These are phyloP conservation scores for Leishmania tropica DNA, from an alignment of 208 protist genomes.

Conservation along the genomic window DNA sequence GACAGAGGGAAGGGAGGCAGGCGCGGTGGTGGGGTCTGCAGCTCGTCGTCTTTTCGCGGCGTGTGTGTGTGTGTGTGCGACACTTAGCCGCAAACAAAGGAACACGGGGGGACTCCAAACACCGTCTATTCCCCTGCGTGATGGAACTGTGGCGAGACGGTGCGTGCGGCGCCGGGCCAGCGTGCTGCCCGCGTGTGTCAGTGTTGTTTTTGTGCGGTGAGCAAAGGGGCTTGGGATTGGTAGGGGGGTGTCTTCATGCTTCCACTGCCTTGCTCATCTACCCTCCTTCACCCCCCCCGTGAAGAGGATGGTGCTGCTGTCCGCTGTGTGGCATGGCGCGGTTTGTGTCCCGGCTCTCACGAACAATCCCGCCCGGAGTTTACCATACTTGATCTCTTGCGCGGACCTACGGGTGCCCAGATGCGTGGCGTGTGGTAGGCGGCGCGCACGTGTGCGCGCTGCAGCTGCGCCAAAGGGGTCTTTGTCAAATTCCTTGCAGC, in stretches of 20 bases:
- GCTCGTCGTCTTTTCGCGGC: not conserved
- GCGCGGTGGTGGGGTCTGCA: not conserved
- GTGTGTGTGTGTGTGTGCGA: not conserved
- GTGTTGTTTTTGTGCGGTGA: not conserved
- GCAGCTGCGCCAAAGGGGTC: constrained; percentile 7
- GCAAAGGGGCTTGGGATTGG: not conserved
- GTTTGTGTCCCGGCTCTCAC: constrained; percentile 29
- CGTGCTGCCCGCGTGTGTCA: not conserved
- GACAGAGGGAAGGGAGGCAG: not conserved
- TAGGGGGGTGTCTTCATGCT: not conserved
- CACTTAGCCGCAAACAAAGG: constrained; percentile 11
- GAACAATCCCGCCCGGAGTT: constrained; percentile 75
- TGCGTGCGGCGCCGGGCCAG: constrained; percentile 3
- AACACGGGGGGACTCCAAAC: constrained; percentile 13
- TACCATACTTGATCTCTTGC: constrained; percentile 55
- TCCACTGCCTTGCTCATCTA: not conserved
- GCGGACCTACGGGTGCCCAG: constrained; percentile 69
- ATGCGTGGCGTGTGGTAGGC: constrained; percentile 12
- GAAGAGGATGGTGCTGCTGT: not conserved
- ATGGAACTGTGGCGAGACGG: constrained; percentile 8
- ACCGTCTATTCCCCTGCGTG: not conserved
- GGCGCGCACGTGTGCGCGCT: not conserved
- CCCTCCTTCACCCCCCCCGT: not conserved
- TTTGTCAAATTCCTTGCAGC: constrained; percentile 35
- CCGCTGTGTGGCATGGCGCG: not conserved